Evolutionary conservation across 2,329 filamentous ascomycete species (phyloP).

Genomic region (Trichoderma citrinoviride): DNA sequence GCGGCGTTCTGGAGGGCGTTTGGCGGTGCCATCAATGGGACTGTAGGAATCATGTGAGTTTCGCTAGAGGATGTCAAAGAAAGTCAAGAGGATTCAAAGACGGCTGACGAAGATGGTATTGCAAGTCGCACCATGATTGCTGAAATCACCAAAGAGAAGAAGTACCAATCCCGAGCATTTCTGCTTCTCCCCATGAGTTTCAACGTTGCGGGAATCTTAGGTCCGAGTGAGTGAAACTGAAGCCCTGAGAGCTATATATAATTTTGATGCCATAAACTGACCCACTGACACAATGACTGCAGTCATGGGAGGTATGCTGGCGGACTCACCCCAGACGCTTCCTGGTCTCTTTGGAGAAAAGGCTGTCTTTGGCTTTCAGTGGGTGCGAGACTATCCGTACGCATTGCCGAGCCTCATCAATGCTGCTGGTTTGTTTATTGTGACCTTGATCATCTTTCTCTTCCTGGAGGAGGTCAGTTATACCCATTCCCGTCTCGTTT

Average conservation of each 20-base stretch:
- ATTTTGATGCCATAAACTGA: background rate
- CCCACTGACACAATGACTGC: background rate
- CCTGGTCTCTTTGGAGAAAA: slow-evolving; percentile 14
- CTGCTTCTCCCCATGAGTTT: slow-evolving; percentile 14
- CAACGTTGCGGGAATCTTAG: background rate
- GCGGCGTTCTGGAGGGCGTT: slow-evolving; percentile 65
- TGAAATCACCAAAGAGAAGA: slow-evolving; percentile 48
- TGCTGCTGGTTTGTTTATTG: slow-evolving; percentile 56
- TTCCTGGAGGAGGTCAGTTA: slow-evolving; percentile 64
- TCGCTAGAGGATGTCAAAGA: background rate
- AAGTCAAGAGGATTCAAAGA: background rate
- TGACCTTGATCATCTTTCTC: slow-evolving; percentile 56
- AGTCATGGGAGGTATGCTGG: slow-evolving; percentile 17
- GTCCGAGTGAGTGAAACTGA: background rate
- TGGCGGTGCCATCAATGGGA: slow-evolving; percentile 57
- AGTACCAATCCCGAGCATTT: slow-evolving; percentile 31
- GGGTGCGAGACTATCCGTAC: slow-evolving; percentile 66
- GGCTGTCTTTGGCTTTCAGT: slow-evolving; percentile 32
- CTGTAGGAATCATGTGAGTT: slow-evolving; percentile 48
- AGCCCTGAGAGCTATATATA: background rate
- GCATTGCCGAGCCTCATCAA: slow-evolving; percentile 68
- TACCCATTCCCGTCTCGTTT: background rate
- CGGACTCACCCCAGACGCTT: slow-evolving; percentile 1
- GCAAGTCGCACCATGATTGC: slow-evolving; percentile 47
- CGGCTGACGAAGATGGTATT: slow-evolving; percentile 15